Evolutionary conservation across 371 early-diverging fungal genomes (phyloP), one percentile per base, ranked within the genome.

Genomic region (Mucor irregularis): DNA sequence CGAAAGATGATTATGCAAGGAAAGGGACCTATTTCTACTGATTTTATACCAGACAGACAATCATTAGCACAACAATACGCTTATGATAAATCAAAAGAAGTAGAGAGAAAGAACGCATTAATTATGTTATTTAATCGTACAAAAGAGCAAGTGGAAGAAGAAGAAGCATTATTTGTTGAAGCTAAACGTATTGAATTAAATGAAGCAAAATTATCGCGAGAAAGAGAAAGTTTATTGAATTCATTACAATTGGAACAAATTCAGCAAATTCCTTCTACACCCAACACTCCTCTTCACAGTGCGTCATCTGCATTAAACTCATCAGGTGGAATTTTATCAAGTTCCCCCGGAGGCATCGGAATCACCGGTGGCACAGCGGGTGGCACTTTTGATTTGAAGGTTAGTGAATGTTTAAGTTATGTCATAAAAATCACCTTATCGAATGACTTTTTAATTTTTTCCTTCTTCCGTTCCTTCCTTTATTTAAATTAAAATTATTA

Each of bases 91-190:
- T 52, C 60, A 44, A 74, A 58, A 53, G 96, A 95, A 68, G 63
- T 81, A 9, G 89, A 91, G 58, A 73, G 96, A 22, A 95, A 95
- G 66, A 77, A 83, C 59, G 84, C 89, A 14, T 76, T 95, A 7
- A 82, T 79, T 19, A 69, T 73, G 11, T 66, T 96, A 33, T 88
- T 86, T 54, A 73, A 62, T 17, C 83, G 95, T 19, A 85, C 90
- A 8, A 73, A 80, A 14, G 93, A 91, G 48, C 86, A 94, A 60
- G 84, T 93, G 21, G 83, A 90, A 70, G 93, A 95, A 61, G 95
- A 94, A 58, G 91, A 90, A 55, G 76, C 81, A 13, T 66, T 96
- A 17, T 80, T 86, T 29, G 51, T 84, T 28, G 92, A 94, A 66
- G 87, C 91, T 4, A 81, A 86, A 13, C 79, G 88, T 30, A 85